These are phyloP conservation scores for Starmerella powellii DNA, from an alignment of 805 yeast species.

Conservation along the genomic window DNA sequence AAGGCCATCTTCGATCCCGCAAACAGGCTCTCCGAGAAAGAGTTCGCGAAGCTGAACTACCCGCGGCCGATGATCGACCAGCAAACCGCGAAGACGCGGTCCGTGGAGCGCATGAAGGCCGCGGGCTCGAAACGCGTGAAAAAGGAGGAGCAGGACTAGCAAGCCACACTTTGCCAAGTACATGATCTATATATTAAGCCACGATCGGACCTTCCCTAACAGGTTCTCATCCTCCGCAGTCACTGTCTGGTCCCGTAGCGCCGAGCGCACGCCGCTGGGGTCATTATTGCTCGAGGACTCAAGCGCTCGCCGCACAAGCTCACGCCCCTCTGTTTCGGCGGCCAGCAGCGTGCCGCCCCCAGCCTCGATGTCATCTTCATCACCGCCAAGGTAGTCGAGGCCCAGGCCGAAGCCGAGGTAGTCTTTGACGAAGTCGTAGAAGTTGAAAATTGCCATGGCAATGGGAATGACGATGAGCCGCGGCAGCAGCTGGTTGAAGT, in stretches of 20 bases:
- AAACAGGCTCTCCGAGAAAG: constrained; percentile 13
- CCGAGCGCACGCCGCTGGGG: not conserved
- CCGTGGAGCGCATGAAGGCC: constrained; percentile 13
- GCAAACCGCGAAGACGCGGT: constrained; percentile 9
- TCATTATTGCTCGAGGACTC: constrained; percentile 14
- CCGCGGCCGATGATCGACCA: constrained; percentile 16
- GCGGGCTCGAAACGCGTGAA: constrained; percentile 8
- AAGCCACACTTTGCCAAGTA: no score
- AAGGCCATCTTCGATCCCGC: constrained; percentile 32
- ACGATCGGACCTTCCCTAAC: not conserved
- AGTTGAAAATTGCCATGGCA: constrained; percentile 46
- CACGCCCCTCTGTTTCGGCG: constrained; percentile 29
- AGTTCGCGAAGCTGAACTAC: constrained; percentile 18
- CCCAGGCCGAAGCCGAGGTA: constrained; percentile 31
- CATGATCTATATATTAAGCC: not conserved
- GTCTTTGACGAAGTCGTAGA: constrained; percentile 50
- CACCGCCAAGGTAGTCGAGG: constrained; percentile 31
- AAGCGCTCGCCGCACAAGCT: constrained; percentile 27
- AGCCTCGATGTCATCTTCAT: constrained; percentile 18
- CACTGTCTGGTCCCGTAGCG: not conserved
- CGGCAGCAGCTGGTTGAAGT: constrained; percentile 65
- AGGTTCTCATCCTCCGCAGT: no score
- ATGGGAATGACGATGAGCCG: constrained; percentile 63
- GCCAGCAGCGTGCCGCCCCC: constrained; percentile 5
- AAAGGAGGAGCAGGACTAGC: constrained; percentile 1